A percentile compares a stretch with the other conserved stretches of the same genome.
Conservation (phyloP, 1,284 basidiomycete genomes). For the Apiotrichum brassicae region DNA sequence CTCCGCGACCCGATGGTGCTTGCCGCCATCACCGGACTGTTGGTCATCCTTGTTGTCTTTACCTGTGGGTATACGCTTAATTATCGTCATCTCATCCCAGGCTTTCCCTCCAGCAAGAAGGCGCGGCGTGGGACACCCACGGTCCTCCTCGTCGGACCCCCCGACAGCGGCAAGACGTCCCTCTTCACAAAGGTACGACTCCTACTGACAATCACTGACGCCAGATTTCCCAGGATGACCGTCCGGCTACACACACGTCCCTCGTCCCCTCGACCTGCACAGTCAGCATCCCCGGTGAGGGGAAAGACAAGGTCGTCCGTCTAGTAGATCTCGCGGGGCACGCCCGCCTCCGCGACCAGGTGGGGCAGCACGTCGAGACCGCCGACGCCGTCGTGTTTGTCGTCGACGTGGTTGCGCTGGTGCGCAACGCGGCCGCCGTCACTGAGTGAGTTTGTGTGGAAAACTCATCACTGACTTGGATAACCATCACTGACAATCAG, state of each 20-base stretch:
- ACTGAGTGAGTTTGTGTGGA: slow-evolving; percentile 46
- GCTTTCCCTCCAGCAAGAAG: slow-evolving; percentile 5
- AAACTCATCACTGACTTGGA: not conserved
- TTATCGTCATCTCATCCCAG: slow-evolving; percentile 3
- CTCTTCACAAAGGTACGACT: slow-evolving; percentile 39
- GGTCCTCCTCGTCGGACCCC: slow-evolving; percentile 37
- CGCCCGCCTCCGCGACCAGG: slow-evolving; percentile 39
- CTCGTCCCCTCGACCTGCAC: slow-evolving; percentile 28
- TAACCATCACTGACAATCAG: slow-evolving; percentile 16
- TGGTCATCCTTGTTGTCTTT: slow-evolving; percentile 23
- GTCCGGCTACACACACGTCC: slow-evolving; percentile 41
- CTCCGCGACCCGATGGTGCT: slow-evolving; percentile 32
- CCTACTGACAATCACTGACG: not conserved
- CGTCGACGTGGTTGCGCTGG: slow-evolving; percentile 36
- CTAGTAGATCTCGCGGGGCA: slow-evolving; percentile 46
- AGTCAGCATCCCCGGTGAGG: slow-evolving; percentile 22
- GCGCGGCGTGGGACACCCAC: slow-evolving; percentile 28
- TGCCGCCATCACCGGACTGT: slow-evolving; percentile 26
- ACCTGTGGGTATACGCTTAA: slow-evolving; percentile 16
- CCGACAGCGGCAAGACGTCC: slow-evolving; percentile 41
- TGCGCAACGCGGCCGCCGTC: slow-evolving; percentile 35
- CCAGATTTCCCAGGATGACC: slow-evolving; percentile 34
- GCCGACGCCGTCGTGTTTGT: slow-evolving; percentile 41
- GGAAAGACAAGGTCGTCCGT: slow-evolving; percentile 19
- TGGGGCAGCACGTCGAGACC: slow-evolving; percentile 25